Conservation (phyloP, 2,329 filamentous ascomycete genomes). For the Talaromyces marneffei region DNA sequence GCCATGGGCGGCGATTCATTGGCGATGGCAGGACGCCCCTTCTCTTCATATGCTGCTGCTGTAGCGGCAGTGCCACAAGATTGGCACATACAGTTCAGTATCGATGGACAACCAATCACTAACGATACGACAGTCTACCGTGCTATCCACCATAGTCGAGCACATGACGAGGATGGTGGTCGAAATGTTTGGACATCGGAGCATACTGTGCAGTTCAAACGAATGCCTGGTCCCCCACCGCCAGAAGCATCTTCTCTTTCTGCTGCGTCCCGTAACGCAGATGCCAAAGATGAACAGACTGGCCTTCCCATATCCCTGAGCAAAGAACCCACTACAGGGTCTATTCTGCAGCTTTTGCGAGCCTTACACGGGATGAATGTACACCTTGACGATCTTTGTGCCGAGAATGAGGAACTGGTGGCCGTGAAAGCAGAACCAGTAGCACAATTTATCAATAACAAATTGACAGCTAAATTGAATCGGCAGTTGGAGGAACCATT, state of each 20-base stretch:
- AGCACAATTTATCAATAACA: conserved; percentile 96
- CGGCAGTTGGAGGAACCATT: conserved; percentile 93
- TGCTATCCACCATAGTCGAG: conserved; percentile 71
- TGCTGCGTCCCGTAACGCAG: conserved; percentile 45
- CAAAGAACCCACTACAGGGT: conserved; percentile 76
- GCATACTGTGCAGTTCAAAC: conserved; percentile 86
- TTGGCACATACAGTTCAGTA: conserved; percentile 95
- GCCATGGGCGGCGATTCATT: conserved; percentile 39
- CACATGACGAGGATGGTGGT: conserved; percentile 57
- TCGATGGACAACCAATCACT: conserved; percentile 70
- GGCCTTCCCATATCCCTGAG: conserved; percentile 72
- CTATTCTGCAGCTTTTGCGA: conserved; percentile 79
- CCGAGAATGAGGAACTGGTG: conserved; percentile 65
- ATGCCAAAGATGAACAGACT: conserved; percentile 49
- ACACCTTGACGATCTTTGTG: conserved; percentile 84
- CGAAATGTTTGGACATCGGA: conserved; percentile 85
- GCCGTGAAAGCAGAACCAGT: conserved; percentile 74
- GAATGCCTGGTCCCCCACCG: conserved; percentile 75
- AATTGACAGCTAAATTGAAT: conserved; percentile 95
- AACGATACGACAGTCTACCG: conserved; percentile 96
- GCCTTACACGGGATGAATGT: conserved; percentile 89
- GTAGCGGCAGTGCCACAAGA: conserved; percentile 77
- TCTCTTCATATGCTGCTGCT: conserved; percentile 74
- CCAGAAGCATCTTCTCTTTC: conserved; percentile 61
- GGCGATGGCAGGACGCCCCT: conserved; percentile 52